These are phyloP conservation scores for Echinosophora koreensis DNA, from an alignment of 306 rosid genomes.

Conservation along the genomic window DNA sequence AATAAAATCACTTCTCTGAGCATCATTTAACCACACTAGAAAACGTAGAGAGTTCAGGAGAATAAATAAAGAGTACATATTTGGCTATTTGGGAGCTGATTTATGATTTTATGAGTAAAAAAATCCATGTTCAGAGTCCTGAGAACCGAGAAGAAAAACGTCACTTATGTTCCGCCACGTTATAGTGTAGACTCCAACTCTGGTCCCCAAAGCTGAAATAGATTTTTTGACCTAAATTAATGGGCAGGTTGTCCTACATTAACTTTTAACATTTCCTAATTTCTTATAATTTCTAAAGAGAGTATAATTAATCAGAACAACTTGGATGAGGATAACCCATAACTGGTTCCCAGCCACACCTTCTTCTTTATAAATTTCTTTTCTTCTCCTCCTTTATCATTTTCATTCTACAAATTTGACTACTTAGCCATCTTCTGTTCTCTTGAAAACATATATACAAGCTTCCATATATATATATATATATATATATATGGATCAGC, in stretches of 20 bases:
- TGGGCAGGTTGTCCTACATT: background rate
- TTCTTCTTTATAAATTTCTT: background rate
- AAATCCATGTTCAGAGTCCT: too few relatives aligned
- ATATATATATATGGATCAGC: background rate
- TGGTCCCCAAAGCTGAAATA: too few relatives aligned
- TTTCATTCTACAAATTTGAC: background rate
- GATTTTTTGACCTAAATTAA: too few relatives aligned
- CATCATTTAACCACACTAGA: too few relatives aligned
- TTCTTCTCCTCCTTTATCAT: background rate
- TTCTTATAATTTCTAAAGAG: background rate
- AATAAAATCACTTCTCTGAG: too few relatives aligned
- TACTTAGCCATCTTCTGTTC: background rate
- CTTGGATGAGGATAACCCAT: constrained; percentile 3
- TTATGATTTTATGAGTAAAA: too few relatives aligned
- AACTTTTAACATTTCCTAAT: background rate
- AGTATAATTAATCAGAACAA: background rate
- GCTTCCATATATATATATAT: background rate
- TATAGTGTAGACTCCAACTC: too few relatives aligned
- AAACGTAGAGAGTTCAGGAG: too few relatives aligned
- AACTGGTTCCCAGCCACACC: background rate
- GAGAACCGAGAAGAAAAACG: too few relatives aligned
- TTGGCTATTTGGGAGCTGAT: too few relatives aligned
- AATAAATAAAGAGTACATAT: too few relatives aligned
- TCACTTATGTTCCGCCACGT: too few relatives aligned
- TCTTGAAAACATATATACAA: background rate